phyloP scores from a whole-genome alignment of 2,329 filamentous ascomycete genomes.

The Diaporthe sp. region DNA sequence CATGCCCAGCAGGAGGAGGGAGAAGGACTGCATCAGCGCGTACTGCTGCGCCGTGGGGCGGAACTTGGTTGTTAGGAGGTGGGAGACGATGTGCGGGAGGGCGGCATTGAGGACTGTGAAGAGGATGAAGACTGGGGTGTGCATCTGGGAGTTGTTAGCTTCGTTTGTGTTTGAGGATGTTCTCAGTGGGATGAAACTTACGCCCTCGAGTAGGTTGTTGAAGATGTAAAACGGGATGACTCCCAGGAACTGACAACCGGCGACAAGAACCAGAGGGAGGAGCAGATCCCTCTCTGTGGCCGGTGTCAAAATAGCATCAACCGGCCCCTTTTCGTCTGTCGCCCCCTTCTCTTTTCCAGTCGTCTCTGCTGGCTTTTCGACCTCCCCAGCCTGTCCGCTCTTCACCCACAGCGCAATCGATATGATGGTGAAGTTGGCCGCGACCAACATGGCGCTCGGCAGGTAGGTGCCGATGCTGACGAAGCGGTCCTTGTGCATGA shows the following conservation, averaged over 20 bases:
- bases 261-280: slow-evolving; percentile 80
- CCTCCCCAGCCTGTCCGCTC: slow-evolving; percentile 70
- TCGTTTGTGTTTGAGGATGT: slow-evolving; percentile 14
- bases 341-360: slow-evolving; percentile 49
- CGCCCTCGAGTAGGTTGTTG: slow-evolving; percentile 77
- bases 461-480: slow-evolving; percentile 98
- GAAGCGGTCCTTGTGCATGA: slow-evolving; percentile 92
- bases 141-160: slow-evolving; percentile 59
- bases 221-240: slow-evolving; percentile 89
- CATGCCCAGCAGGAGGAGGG: slow-evolving; percentile 91
- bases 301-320: slow-evolving; percentile 41
- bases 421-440: slow-evolving; percentile 95
- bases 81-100: slow-evolving; percentile 71
- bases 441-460: slow-evolving; percentile 96
- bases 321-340: slow-evolving; percentile 50
- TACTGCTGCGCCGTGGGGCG: slow-evolving; percentile 77
- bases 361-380: slow-evolving; percentile 48
- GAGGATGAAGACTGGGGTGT: slow-evolving; percentile 69
- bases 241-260: slow-evolving; percentile 81
- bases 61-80: slow-evolving; percentile 65
- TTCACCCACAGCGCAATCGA: slow-evolving; percentile 94
- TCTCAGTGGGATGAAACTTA: slow-evolving; percentile 58
- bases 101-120: slow-evolving; percentile 69
- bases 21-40: slow-evolving; percentile 88
- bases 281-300: slow-evolving; percentile 75